phyloP scores from a whole-genome alignment of 2,329 filamentous ascomycete species.

The Aspergillus sp. region DNA sequence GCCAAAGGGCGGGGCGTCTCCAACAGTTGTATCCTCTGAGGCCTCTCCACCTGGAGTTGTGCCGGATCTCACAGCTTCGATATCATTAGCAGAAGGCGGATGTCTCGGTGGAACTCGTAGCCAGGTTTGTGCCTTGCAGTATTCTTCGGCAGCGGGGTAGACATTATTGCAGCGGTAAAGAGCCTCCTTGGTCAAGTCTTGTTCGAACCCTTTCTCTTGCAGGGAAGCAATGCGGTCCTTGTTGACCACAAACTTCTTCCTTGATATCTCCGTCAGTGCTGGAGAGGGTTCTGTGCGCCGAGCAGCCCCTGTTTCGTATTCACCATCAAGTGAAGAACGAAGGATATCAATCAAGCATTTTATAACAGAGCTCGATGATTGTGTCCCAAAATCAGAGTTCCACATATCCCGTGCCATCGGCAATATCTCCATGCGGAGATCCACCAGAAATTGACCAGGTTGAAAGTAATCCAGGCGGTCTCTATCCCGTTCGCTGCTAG shows the following conservation, averaged over 20 bases:
- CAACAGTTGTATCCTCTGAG: conserved; percentile 21
- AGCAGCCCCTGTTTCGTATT: conserved; percentile 64
- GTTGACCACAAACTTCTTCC: conserved; percentile 51
- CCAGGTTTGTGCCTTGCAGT: conserved; percentile 62
- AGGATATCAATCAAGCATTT: conserved; percentile 80
- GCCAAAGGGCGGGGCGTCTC: conserved; percentile 23
- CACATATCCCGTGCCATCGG: conserved; percentile 74
- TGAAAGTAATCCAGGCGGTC: conserved; percentile 58
- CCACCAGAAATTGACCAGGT: conserved; percentile 74
- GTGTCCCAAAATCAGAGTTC: conserved; percentile 80
- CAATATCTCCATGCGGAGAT: conserved; percentile 74
- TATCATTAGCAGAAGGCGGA: conserved; percentile 61
- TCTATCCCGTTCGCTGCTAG: conserved; percentile 50
- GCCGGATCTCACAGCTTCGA: conserved; percentile 26
- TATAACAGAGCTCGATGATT: conserved; percentile 69
- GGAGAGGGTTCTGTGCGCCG: conserved; percentile 58
- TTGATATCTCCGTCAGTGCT: conserved; percentile 39
- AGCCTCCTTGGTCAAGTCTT: conserved; percentile 69
- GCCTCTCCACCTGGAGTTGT: conserved; percentile 23
- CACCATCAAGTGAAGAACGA: conserved; percentile 70
- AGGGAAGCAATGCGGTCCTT: conserved; percentile 42
- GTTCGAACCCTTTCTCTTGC: conserved; percentile 48
- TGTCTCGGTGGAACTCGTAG: conserved; percentile 58
- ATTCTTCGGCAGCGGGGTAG: conserved; percentile 59
- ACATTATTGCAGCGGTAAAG: conserved; percentile 76